Evolutionary conservation across 208 protist species (phyloP), one percentile per base, ranked within the genome.

Genomic region (Crithidia sp.): DNA sequence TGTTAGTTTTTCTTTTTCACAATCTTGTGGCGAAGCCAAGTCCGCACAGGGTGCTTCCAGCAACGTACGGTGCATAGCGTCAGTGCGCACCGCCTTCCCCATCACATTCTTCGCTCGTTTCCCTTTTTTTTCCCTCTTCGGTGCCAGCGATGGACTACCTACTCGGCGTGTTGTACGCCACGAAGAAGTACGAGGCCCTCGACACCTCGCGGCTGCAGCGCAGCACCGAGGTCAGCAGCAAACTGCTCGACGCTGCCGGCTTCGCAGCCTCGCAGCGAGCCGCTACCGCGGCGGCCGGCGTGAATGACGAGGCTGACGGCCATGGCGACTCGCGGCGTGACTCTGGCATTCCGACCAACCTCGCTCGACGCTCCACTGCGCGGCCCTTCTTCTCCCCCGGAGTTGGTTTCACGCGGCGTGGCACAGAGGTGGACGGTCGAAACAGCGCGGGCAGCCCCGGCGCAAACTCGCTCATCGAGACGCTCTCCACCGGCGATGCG

Each of bases 111-210:
- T 45, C 12, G 43, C 53, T 59, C 9, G 7, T 67, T 45, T 28
- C 59, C 60, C 28, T 67, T 50, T 60, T 54, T 39, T 56, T 58
- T 56, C 53, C 39, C 39, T 67, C 59, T 59, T 56, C n/a, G 55
- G 49, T 69, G 44, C 4, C 13, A 9, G 5, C 13, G 5, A 87
- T 88, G 83, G 83, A 88, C 52, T 88, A 82, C 47, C 61, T 85
- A 5, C 67, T 85, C 5, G 83, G 79, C 19, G 70, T 71, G 5
- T 43, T 83, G 53, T 85, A 83, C 73, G 76, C 68, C 57, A 87
- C 78, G 13, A 77, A 79, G 39, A 70, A 72, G 67, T 84, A 82
- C 59, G 82, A 87, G 69, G 44, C 68, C 36, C 71, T 81, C 43
- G 76, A 82, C 47, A 67, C 60, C 13, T 54, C 57, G n/a, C 39